phyloP scores from a whole-genome alignment of 1,284 basidiomycete genomes.

The Cutaneotrichosporon sp. region DNA sequence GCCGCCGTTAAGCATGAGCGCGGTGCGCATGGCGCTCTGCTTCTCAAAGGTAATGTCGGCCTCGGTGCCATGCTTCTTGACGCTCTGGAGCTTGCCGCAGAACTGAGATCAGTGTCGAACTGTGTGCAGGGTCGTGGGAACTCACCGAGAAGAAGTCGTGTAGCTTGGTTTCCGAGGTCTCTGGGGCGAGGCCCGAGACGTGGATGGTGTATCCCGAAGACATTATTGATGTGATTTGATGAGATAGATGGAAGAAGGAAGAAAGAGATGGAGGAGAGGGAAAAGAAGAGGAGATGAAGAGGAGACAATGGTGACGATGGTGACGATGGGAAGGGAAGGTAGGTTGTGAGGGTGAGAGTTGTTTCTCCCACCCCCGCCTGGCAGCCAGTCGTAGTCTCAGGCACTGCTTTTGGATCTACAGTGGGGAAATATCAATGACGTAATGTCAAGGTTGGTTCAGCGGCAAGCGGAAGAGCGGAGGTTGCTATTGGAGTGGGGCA shows the following conservation, averaged over 20 bases:
- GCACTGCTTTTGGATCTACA: neutral
- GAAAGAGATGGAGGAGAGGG: neutral
- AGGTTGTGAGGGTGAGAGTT: neutral
- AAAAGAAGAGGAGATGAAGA: neutral
- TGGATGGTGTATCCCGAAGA: constrained; percentile 45
- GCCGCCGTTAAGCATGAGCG: constrained; percentile 53
- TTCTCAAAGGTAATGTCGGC: constrained; percentile 55
- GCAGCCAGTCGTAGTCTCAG: too few relatives aligned
- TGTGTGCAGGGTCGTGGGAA: constrained; percentile 1
- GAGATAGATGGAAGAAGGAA: neutral
- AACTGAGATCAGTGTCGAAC: constrained; percentile 27
- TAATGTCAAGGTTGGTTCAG: neutral
- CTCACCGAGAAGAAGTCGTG: constrained; percentile 50
- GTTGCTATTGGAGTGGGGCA: neutral
- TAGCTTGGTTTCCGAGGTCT: constrained; percentile 53
- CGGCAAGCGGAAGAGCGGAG: too few relatives aligned
- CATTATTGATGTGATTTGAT: constrained; percentile 20
- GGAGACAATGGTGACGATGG: neutral
- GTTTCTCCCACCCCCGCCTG: neutral
- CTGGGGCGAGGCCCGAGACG: constrained; percentile 52
- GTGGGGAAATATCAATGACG: neutral
- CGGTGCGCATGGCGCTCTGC: constrained; percentile 53
- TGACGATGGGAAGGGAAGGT: constrained; percentile 3
- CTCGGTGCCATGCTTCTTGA: constrained; percentile 48
- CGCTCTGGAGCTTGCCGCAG: constrained; percentile 51